Percentiles rank a stretch among this genome's conserved stretches.
phyloP scores from a whole-genome alignment of 2,329 filamentous ascomycete genomes.

The Ciborinia camelliae region DNA sequence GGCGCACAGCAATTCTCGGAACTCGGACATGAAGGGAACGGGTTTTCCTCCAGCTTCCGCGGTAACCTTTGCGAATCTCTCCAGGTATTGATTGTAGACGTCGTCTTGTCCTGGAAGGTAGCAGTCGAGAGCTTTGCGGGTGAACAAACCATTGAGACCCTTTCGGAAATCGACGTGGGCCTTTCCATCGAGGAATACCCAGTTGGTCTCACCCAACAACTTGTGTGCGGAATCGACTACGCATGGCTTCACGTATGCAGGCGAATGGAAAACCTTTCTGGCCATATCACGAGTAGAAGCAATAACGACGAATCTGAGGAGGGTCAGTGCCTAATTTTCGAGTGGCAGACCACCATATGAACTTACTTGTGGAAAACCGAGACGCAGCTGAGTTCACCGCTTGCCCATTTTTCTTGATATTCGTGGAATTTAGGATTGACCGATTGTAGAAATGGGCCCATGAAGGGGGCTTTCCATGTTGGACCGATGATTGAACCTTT shows the following conservation, averaged over 20 bases:
- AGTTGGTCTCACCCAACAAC: conserved; percentile 86
- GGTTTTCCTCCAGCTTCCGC: conserved; percentile 69
- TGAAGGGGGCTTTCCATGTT: conserved; percentile 74
- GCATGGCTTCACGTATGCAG: conserved; percentile 86
- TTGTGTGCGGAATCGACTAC: conserved; percentile 94
- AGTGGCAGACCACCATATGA: background rate
- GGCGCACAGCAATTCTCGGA: conserved; percentile 93
- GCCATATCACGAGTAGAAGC: conserved; percentile 93
- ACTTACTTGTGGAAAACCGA: conserved; percentile 97
- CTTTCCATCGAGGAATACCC: conserved; percentile 96
- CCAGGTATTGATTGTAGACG: conserved; percentile 84
- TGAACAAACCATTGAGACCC: conserved; percentile 92
- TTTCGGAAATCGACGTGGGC: conserved; percentile 96
- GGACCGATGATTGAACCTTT: conserved; percentile 77
- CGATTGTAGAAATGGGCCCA: conserved; percentile 93
- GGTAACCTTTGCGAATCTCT: conserved; percentile 72
- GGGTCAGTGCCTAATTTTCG: background rate
- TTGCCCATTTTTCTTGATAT: conserved; percentile 90
- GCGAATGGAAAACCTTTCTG: conserved; percentile 95
- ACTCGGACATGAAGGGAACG: conserved; percentile 82
- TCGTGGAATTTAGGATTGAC: conserved; percentile 87
- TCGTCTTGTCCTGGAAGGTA: conserved; percentile 93
- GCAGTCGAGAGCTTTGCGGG: conserved; percentile 76
- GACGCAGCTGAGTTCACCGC: conserved; percentile 89
- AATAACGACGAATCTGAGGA: conserved; percentile 87